Evolutionary conservation across 768 basidiomycete species (phyloP), one percentile per base, ranked within the genome.

Genomic region (Daedaleopsis nitida): DNA sequence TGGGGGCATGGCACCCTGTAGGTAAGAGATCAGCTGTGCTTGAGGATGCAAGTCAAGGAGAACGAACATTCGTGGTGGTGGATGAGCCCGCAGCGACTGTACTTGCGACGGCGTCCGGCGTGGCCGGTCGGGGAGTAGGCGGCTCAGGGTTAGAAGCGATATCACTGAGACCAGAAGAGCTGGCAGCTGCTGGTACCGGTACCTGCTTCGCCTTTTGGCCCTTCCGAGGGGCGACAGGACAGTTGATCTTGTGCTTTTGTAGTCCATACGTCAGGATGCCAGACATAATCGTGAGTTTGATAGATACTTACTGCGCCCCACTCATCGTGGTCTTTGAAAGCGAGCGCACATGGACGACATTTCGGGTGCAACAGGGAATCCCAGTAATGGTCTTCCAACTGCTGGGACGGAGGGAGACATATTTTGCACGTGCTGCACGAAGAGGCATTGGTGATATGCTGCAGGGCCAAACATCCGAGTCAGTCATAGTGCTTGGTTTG

Each of bases 371-470:
- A n/a, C 44, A 24, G 12, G 27, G 57, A 57, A 11, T 51, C 38
- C 23, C 48, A 53, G 53, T 57, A 63, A 32, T 58, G 57, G 47
- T 63, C 62, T 21, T 58, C 43, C 17, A 58, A 34, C 2, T 37
- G 38, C 48, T 32, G 19, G 2, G 32, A 17, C 3, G 39, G 48
- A 37, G 44, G 45, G 12, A 63, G 32, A 45, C 58, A 57, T 17
- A 51, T 27, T 11, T 21, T 34, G 38, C 57, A 58, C n/a, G n/a
- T 16, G 14, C 39, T 27, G 43, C 62, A 63, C 5, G 62, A 51
- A 1, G 54, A 1, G 1, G 62, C 32, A 32, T 49, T 55, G 12
- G 19, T 10, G 42, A 23, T 14, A n/a, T 63, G 62, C 62, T 58
- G 43, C 42, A 4, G 24, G n/a, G 14, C n/a, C 16, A 23, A 32